A percentile compares a stretch with the other conserved stretches of the same genome.
phyloP scores from a whole-genome alignment of 2,329 filamentous ascomycete species.

The Pseudogymnoascus destructans region DNA sequence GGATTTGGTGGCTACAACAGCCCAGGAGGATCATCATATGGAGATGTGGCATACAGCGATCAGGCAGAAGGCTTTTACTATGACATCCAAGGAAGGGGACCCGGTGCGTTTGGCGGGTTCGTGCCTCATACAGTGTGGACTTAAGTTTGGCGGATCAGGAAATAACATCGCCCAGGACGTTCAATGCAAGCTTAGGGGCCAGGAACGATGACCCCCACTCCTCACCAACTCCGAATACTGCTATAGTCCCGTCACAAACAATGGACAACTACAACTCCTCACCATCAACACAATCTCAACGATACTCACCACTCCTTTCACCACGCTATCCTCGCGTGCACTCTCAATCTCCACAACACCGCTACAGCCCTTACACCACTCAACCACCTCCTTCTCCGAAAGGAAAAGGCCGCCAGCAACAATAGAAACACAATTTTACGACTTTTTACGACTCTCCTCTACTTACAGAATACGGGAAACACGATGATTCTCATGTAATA shows the following conservation, averaged over 20 bases:
- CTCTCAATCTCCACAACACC: background rate
- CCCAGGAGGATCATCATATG: constrained; percentile 48
- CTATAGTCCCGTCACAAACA: background rate
- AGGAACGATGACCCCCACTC: background rate
- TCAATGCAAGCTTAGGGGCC: constrained; percentile 3
- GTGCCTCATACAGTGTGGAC: constrained; percentile 28
- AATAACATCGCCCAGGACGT: constrained; percentile 5
- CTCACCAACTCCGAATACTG: background rate
- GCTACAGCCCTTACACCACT: constrained; percentile 7
- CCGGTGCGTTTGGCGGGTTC: constrained; percentile 26
- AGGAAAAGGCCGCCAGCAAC: constrained; percentile 24
- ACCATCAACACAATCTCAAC: constrained; percentile 16
- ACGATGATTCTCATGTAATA: constrained; percentile 4
- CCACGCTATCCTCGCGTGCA: background rate
- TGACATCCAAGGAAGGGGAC: constrained; percentile 22
- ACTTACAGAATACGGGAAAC: constrained; percentile 6
- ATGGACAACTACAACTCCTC: constrained; percentile 9
- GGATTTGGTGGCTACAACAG: constrained; percentile 41
- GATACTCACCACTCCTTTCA: constrained; percentile 16
- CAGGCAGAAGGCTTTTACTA: constrained; percentile 31
- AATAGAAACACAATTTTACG: constrained; percentile 15
- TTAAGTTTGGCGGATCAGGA: constrained; percentile 23
- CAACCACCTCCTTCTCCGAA: constrained; percentile 16
- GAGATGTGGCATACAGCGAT: constrained; percentile 48
- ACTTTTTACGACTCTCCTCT: constrained; percentile 9